Conservation (phyloP, 768 basidiomycete species). For the Boletus rubropictus region DNA sequence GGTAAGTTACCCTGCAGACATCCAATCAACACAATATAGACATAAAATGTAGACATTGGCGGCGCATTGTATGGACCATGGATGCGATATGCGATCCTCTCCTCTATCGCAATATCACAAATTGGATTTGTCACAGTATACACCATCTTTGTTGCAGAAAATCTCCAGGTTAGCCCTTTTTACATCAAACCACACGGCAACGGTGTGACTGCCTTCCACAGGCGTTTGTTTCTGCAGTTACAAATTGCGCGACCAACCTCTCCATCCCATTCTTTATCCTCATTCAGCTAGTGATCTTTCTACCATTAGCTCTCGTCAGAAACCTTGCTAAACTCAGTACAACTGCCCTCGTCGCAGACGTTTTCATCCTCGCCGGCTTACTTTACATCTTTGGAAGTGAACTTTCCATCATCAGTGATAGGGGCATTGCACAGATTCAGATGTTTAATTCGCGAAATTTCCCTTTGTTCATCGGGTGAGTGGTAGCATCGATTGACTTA, state of each 20-base stretch:
- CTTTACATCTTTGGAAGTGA: slow-evolving; percentile 89
- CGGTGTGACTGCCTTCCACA: slow-evolving; percentile 28
- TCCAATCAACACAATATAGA: slow-evolving; percentile 4
- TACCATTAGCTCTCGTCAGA: slow-evolving; percentile 84
- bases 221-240: slow-evolving; percentile 79
- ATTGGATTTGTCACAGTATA: slow-evolving; percentile 87
- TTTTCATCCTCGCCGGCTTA: slow-evolving; percentile 85
- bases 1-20: slow-evolving; percentile 41
- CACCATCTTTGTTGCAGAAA: slow-evolving; percentile 93
- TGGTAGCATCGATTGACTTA: slow-evolving; percentile 2
- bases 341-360: slow-evolving; percentile 90
- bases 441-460: slow-evolving; percentile 89
- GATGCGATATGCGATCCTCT: slow-evolving; percentile 88
- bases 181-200: neutral
- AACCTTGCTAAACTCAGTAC: slow-evolving; percentile 93
- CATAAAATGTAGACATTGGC: slow-evolving; percentile 67
- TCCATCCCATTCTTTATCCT: slow-evolving; percentile 78
- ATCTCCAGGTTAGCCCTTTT: slow-evolving; percentile 47
- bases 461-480: slow-evolving; percentile 86
- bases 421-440: slow-evolving; percentile 73
- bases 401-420: slow-evolving; percentile 53
- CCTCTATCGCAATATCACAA: slow-evolving; percentile 84
- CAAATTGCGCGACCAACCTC: slow-evolving; percentile 62
- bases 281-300: slow-evolving; percentile 77
- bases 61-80: slow-evolving; percentile 85